Conservation (phyloP, 176 grass and related monocot species). For the Oryza rufipogon region DNA sequence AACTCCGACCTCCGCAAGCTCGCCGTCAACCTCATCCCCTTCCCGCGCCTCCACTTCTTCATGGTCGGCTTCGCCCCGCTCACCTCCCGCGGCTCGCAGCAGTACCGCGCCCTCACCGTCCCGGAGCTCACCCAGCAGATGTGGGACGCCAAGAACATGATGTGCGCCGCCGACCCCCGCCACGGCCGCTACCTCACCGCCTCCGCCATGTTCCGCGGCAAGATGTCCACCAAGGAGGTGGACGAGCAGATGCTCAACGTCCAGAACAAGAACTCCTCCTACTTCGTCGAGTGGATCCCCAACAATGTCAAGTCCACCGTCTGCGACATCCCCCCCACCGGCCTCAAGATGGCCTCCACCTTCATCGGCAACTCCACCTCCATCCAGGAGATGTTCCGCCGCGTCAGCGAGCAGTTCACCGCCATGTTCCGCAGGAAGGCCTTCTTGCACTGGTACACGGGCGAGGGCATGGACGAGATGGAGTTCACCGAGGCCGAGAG, state of each 20-base stretch:
- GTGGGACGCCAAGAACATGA: constrained; percentile 92
- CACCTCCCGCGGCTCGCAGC: constrained; percentile 78
- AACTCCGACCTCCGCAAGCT: constrained; percentile 85
- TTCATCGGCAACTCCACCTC: constrained; percentile 82
- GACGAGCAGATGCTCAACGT: constrained; percentile 90
- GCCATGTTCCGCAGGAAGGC: constrained; percentile 73
- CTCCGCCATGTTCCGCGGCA: constrained; percentile 81
- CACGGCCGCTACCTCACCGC: constrained; percentile 88
- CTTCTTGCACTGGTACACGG: constrained; percentile 66
- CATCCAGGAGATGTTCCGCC: constrained; percentile 83
- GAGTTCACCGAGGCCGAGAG: constrained; percentile 81
- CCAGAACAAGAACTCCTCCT: constrained; percentile 80
- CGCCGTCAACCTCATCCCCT: constrained; percentile 85
- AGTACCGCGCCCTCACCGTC: constrained; percentile 80
- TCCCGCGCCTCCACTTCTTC: constrained; percentile 91
- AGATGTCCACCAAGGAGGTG: constrained; percentile 87
- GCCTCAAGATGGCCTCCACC: constrained; percentile 72
- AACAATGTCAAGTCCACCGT: constrained; percentile 80
- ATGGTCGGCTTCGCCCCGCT: constrained; percentile 88
- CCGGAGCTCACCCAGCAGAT: constrained; percentile 90
- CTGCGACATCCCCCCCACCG: constrained; percentile 71
- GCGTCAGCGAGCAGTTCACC: constrained; percentile 70
- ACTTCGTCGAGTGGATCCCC: constrained; percentile 86
- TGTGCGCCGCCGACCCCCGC: constrained; percentile 76
- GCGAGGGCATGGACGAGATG: constrained; percentile 76